Evolutionary conservation across 1,284 basidiomycete genomes (phyloP), one percentile per base, ranked within the genome.

Genomic region (Lentinus polychrous): DNA sequence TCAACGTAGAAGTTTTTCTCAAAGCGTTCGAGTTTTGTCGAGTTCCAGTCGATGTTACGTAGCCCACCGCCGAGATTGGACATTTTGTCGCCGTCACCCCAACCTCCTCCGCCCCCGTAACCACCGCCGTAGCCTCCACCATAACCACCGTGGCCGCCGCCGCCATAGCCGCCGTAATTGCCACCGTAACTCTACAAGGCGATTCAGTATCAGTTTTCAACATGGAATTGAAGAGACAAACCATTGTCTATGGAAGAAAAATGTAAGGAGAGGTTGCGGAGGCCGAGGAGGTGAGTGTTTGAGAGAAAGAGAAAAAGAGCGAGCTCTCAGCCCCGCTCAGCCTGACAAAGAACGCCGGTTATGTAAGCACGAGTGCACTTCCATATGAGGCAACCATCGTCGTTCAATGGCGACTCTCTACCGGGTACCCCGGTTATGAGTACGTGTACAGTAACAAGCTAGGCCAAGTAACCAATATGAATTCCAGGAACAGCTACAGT

Each of bases 1-100:
- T 99, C 94, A 51, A 86, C 74, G 69, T 99, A 99, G 64, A 99
- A 99, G 78, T 97, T 97, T 73, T 94, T 94, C 69, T 94, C 91
- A 53, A 94, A 94, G 59, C 79, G 84, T 62, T 85, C 77, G 50
- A 97, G 75, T 54, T 84, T 81, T 50, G 79, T 74, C 40, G 71
- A 69, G 44, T 69, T 60, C 95, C 95, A 99, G 73, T 98, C 91
- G 55, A 96, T 85, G 52, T 76, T 77, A 55, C 83, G 83, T 45
- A 99, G 79, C 46, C 86, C 81, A 48, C 86, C 82, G 40, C 96
- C 95, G 43, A 99, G 81, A 65, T 76, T 78, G 57, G 75, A 72
- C 90, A 94, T 94, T 59, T 78, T 82, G 73, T 94, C 91, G 50
- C 84, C 81, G 56, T 76, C 73, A 38, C 78, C 74, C 46, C 79